A percentile compares a stretch with the other conserved stretches of the same genome.
Evolutionary conservation across 2,329 filamentous ascomycete species (phyloP).

Genomic region (Fusarium oligoseptatum): DNA sequence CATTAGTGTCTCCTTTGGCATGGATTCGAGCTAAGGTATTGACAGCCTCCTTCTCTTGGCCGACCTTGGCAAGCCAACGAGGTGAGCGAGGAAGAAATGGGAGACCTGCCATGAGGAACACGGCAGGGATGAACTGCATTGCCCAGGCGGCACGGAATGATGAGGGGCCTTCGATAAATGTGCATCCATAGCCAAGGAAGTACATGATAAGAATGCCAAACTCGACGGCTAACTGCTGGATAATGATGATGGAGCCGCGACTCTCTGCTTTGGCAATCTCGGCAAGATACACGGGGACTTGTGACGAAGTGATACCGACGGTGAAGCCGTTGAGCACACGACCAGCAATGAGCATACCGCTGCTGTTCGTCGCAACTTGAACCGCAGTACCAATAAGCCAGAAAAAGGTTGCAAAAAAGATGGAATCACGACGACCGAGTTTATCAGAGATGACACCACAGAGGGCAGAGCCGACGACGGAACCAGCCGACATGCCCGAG

Average conservation of each 20-base stretch:
- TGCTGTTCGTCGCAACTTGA: conserved; percentile 53
- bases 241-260: conserved; percentile 74
- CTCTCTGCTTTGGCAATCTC: conserved; percentile 68
- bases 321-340: conserved; percentile 72
- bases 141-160: conserved; percentile 10
- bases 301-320: conserved; percentile 72
- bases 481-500: conserved; percentile 63
- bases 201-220: not conserved
- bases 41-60: conserved; percentile 4
- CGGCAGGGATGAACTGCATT: conserved; percentile 4
- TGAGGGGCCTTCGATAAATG: conserved; percentile 56
- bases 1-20: not conserved
- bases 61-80: conserved; percentile 8
- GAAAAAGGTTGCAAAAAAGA: conserved; percentile 62
- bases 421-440: conserved; percentile 61
- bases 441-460: conserved; percentile 63
- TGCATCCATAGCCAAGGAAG: conserved; percentile 67
- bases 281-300: conserved; percentile 75
- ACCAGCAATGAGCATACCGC: conserved; percentile 58
- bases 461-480: conserved; percentile 60
- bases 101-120: not conserved
- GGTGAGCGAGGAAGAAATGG: conserved; percentile 5
- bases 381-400: conserved; percentile 56
- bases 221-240: conserved; percentile 72
- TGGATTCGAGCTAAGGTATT: not conserved